Evolutionary conservation across 2,329 filamentous ascomycete genomes (phyloP).

Genomic region (Fusarium incarnatum): DNA sequence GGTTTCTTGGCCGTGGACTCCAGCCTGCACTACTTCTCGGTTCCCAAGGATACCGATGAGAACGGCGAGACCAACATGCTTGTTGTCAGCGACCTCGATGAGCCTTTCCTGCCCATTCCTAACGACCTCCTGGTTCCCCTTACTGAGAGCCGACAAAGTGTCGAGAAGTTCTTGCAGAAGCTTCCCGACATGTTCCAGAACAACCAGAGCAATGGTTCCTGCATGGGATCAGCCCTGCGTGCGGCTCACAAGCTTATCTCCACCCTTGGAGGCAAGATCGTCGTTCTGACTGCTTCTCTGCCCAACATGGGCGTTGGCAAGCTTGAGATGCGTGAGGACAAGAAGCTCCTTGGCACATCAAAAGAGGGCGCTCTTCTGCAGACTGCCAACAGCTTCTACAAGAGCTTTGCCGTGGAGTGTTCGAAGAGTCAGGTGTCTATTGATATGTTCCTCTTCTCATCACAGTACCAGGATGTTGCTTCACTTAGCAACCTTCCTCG

Average conservation of each 20-base stretch:
- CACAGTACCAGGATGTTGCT: constrained; percentile 96
- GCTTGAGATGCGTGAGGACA: constrained; percentile 94
- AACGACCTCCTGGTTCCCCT: constrained; percentile 91
- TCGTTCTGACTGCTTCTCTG: constrained; percentile 88
- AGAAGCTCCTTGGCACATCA: constrained; percentile 92
- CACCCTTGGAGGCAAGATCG: constrained; percentile 92
- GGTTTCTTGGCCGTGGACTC: constrained; percentile 97
- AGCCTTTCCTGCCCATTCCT: constrained; percentile 95
- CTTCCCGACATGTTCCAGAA: constrained; percentile 97
- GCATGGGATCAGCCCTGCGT: constrained; percentile 92
- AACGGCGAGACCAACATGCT: constrained; percentile 89
- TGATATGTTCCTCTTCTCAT: constrained; percentile 97
- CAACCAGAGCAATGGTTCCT: constrained; percentile 89
- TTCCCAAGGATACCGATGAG: constrained; percentile 89
- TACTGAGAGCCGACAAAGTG: constrained; percentile 87
- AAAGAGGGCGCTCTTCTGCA: constrained; percentile 91
- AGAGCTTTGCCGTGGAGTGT: constrained; percentile 98
- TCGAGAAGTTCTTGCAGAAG: constrained; percentile 90
- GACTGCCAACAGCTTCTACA: constrained; percentile 96
- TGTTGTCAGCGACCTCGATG: constrained; percentile 93
- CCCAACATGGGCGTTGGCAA: constrained; percentile 92
- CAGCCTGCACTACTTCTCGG: constrained; percentile 94
- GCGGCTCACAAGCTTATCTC: constrained; percentile 97
- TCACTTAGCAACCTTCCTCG: constrained; percentile 94
- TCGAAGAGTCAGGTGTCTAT: constrained; percentile 99